A percentile compares a stretch with the other conserved stretches of the same genome.
phyloP scores from a whole-genome alignment of 192 early-diverging fungal genomes.

The Gigaspora rosea region DNA sequence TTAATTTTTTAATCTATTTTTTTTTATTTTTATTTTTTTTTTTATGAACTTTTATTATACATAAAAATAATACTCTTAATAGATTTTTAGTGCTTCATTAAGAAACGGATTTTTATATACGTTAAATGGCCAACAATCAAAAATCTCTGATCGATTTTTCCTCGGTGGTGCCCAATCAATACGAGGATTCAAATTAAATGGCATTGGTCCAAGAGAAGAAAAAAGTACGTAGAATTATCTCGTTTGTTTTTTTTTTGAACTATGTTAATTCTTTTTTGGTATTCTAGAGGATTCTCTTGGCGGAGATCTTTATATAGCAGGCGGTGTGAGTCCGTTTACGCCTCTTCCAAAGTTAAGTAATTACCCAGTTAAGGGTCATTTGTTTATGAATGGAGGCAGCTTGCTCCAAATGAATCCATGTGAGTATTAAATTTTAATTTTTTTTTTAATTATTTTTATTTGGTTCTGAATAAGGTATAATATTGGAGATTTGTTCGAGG shows the following conservation, averaged over 20 bases:
- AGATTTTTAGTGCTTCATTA: slow-evolving; percentile 46
- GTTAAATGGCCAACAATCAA: slow-evolving; percentile 52
- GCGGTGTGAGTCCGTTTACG: slow-evolving; percentile 76
- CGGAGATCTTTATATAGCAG: slow-evolving; percentile 83
- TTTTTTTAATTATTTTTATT: not conserved
- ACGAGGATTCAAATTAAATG: slow-evolving; percentile 85
- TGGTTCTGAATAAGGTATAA: not conserved
- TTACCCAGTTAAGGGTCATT: slow-evolving; percentile 74
- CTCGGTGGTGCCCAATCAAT: slow-evolving; percentile 86
- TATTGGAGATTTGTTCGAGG: not conserved
- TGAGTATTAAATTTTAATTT: slow-evolving; percentile 26
- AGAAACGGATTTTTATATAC: slow-evolving; percentile 69
- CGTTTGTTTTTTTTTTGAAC: not conserved
- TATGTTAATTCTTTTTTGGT: slow-evolving; percentile 1
- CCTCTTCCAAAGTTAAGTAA: slow-evolving; percentile 72
- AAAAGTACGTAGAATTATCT: slow-evolving; percentile 46
- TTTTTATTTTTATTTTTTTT: slow-evolving; percentile 35
- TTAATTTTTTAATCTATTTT: not conserved
- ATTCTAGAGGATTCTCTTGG: slow-evolving; percentile 74
- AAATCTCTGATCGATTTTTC: slow-evolving; percentile 85
- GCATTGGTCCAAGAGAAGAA: slow-evolving; percentile 88
- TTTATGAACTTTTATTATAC: not conserved
- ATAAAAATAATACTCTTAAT: not conserved
- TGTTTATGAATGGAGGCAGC: slow-evolving; percentile 86
- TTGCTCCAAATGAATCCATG: slow-evolving; percentile 57